Base-by-base conservation (phyloP, 371 early-diverging fungal genomes). In the Rhizopus microsporus region DNA sequence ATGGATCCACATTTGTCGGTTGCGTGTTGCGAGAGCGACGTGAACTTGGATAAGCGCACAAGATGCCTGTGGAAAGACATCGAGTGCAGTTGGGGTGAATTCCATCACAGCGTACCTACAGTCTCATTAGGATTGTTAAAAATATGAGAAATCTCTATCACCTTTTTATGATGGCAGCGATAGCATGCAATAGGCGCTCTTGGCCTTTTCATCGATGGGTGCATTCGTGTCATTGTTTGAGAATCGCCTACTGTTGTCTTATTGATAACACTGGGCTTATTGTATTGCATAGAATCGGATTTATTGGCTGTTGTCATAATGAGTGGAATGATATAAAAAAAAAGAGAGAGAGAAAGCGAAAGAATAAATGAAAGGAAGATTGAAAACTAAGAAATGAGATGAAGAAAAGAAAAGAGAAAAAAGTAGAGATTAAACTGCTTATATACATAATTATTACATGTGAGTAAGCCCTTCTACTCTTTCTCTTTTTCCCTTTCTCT, bases 61-160 rank as follows among this genome's bases (percentile, higher is more conserved):
- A 40, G 3, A 74, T 64, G 31, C 74, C 74, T 7, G 72, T 74
- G 12, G 69, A 59, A 6, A 68, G 44, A 38, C 77, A 77, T 48
- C 77, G 56, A 44, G 70, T 68, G 53, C 77, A 77, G 30, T 74
- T 77, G 10, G 77, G 77, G 45, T 68, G 74, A 10, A 53, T 53
- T 9, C 77, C 77, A 53, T 77, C 74, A 46, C 77, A 77, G 13
- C 77, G 77, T 2, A 77, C 77, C 75, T 75, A 31, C 2, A 0
- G 2, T 23, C 2, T 23, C 23, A 46, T 47, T 54, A 34, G 31
- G 7, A 7, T 34, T 2, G 3, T n/a, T 23, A 30, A 31, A 31
- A 23, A 42, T n/a, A 3, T 44, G 16, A 34, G 44, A n/a, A 35
- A 17, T 50, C 51, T 30, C 32, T 50, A 51, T 38, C 33, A 69